Conservation (phyloP, 192 early-diverging fungal species). For the Coemansia sp. region DNA sequence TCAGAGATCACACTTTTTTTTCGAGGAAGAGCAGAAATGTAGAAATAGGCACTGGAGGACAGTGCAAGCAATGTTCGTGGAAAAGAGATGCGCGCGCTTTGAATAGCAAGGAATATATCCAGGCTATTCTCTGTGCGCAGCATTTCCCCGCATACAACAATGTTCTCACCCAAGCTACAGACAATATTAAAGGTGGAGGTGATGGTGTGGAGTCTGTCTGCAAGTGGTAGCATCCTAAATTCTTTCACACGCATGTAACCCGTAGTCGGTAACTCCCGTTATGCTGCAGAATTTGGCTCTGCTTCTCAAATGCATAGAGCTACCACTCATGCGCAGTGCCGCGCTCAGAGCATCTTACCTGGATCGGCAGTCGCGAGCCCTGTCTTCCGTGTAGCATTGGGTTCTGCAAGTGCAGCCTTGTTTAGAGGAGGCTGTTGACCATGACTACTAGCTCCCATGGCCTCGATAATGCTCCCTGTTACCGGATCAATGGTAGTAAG, state of each 20-base stretch:
- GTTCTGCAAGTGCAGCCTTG: neutral
- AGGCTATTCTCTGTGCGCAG: neutral
- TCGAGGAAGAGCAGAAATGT: neutral
- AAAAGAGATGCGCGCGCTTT: neutral
- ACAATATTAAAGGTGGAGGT: slow-evolving; percentile 5
- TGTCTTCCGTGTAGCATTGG: neutral
- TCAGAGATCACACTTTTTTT: neutral
- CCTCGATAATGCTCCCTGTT: slow-evolving; percentile 29
- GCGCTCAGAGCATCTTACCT: slow-evolving; percentile 24
- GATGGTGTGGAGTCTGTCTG: neutral
- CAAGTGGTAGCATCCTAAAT: neutral
- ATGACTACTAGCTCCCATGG: neutral
- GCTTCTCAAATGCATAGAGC: neutral
- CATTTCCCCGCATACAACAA: neutral
- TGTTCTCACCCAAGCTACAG: neutral
- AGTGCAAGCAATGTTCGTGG: neutral
- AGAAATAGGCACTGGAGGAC: neutral
- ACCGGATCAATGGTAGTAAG: slow-evolving; percentile 48
- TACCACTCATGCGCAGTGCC: neutral
- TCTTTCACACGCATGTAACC: neutral
- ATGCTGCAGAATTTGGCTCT: neutral
- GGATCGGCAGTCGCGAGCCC: slow-evolving; percentile 16
- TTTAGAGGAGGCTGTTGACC: slow-evolving; percentile 1
- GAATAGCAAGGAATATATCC: neutral
- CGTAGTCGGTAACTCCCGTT: neutral